Conservation (phyloP, 2,329 filamentous ascomycete genomes). For the Claviceps arundinis region DNA sequence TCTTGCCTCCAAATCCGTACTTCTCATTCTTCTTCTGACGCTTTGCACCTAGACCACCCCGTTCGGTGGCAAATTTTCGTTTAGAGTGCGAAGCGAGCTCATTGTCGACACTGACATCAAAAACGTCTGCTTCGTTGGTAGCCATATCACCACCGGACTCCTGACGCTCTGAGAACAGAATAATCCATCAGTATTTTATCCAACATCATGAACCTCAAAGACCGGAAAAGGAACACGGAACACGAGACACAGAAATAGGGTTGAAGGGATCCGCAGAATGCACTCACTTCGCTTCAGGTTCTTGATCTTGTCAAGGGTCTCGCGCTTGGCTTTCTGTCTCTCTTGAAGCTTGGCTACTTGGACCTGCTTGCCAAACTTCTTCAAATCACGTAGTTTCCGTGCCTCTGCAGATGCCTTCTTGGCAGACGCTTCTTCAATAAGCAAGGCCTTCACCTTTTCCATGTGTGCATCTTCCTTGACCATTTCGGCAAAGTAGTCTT, state of each 20-base stretch:
- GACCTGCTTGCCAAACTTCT: constrained; percentile 98
- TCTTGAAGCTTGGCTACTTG: constrained; percentile 95
- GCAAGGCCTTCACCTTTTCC: constrained; percentile 87
- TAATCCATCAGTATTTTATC: not conserved
- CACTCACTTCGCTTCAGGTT: constrained; percentile 81
- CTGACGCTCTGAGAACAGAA: constrained; percentile 58
- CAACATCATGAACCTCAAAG: too few relatives aligned
- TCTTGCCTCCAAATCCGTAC: constrained; percentile 94
- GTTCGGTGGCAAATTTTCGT: constrained; percentile 26
- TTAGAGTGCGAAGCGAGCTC: constrained; percentile 33
- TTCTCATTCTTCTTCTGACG: constrained; percentile 89
- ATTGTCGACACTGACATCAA: constrained; percentile 77
- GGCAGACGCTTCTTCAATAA: constrained; percentile 78
- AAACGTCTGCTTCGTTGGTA: constrained; percentile 71
- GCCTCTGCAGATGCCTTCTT: constrained; percentile 92
- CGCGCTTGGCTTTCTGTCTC: constrained; percentile 79
- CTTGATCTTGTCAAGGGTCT: constrained; percentile 92
- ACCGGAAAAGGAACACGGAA: not conserved
- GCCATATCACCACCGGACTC: constrained; percentile 48
- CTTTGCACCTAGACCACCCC: constrained; percentile 36
- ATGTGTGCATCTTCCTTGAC: constrained; percentile 97
- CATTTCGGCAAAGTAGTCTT: constrained; percentile 98
- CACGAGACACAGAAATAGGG: not conserved
- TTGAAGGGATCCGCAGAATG: not conserved
- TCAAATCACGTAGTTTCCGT: constrained; percentile 80